phyloP scores from a whole-genome alignment of 139 green algal genomes.

The Trebouxia sp. region DNA sequence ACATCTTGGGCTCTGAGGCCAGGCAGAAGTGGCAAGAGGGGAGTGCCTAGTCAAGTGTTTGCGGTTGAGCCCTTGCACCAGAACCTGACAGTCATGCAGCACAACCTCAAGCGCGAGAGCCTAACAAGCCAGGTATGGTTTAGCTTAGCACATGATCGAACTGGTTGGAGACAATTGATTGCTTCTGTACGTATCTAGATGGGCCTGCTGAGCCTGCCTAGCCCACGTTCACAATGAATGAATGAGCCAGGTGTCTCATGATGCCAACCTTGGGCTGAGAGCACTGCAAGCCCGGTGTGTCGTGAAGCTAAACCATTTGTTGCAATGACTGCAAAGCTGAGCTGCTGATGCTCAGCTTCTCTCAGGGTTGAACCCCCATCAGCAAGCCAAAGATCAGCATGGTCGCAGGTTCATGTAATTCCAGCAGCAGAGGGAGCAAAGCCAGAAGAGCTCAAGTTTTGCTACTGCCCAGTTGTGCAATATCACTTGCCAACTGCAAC shows the following conservation, averaged over 20 bases:
- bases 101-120: background rate
- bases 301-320: too few species aligned
- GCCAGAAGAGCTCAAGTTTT: background rate
- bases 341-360: background rate
- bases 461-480: background rate
- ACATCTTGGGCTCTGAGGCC: background rate
- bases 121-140: background rate
- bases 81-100: background rate
- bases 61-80: background rate
- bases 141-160: too few species aligned
- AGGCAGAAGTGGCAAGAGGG: background rate
- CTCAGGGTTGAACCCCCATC: background rate
- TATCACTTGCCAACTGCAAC: background rate
- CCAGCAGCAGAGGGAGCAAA: background rate
- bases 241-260: too few species aligned
- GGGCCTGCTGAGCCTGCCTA: too few species aligned
- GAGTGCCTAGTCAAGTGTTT: background rate
- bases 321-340: too few species aligned
- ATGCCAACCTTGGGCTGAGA: too few species aligned
- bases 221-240: too few species aligned
- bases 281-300: too few species aligned
- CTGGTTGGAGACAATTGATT: too few species aligned
- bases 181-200: too few species aligned
- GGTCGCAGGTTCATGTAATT: background rate
- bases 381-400: background rate